Base-by-base conservation (phyloP, 208 protist species). In the Angomonas desouzai region DNA sequence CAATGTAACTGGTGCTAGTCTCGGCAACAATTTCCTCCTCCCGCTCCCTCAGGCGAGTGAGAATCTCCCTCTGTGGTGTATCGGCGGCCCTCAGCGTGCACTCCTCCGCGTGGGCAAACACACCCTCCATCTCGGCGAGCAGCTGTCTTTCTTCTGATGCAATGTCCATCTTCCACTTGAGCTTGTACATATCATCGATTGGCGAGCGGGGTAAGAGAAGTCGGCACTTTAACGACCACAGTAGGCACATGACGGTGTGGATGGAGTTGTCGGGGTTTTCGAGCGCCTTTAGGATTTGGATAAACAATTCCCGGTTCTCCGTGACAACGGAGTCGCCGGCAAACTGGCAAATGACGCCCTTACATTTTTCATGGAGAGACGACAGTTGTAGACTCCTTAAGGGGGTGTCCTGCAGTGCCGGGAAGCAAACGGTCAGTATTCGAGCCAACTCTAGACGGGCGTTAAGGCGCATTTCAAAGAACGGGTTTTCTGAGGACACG, bases 161-260 rank as follows among this genome's bases (percentile, higher is more conserved):
- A 1, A 87, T 68, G 7, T 59, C 56, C 40, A 76, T 60, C 48
- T 87, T 77, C 28, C 76, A 76, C 58, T 74, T 60, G 30, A 76
- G 76, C 48, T 79, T 76, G 69, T 81, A 85, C 82, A 92, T 92
- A 30, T 82, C 83, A 53, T 96, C 90, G 48, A 96, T 84, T 2
- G 90, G 90, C 10, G 73, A 85, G 28, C 55, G 67, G 30, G 90
- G 90, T 55, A 91, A 62, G 48, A 96, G 76, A n/a, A 96, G 68
- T 10, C 87, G 83, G 69, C 79, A 93, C 55, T 87, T 83, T 61
- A 95, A 64, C 30, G 70, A 71, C 56, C 77, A 87, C 16, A 89
- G 72, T 23, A 93, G 69, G 55, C 70, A n/a, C 34, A 62, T 62
- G 11, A 49, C 38, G 27, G 2, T 23, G 25, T 29, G 0, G 22